Evolutionary conservation across 768 basidiomycete genomes (phyloP).

Genomic region (Rubroboletus pulcherrimus): DNA sequence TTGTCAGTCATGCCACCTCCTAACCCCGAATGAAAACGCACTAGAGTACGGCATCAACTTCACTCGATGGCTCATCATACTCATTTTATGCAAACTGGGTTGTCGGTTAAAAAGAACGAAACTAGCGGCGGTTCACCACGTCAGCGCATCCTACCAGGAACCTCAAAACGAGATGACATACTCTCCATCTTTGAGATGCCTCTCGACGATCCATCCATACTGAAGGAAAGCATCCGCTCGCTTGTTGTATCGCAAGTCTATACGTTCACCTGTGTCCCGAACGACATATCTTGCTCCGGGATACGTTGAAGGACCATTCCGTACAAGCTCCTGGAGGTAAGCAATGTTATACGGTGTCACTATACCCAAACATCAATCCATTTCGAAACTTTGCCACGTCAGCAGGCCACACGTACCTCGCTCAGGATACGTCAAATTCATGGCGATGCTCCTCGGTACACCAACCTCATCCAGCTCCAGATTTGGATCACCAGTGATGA

Average conservation of each 20-base stretch:
- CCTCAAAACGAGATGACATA: constrained; percentile 42
- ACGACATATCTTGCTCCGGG: constrained; percentile 97
- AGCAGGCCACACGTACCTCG: constrained; percentile 55
- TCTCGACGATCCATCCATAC: constrained; percentile 98
- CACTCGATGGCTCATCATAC: constrained; percentile 99
- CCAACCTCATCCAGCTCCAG: constrained; percentile 95
- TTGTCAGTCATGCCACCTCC: constrained; percentile 18
- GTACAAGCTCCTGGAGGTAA: constrained; percentile 90
- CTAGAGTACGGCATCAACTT: constrained; percentile 98
- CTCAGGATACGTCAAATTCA: constrained; percentile 97
- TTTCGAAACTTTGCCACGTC: neutral
- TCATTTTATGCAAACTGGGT: constrained; percentile 98
- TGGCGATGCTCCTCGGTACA: constrained; percentile 91
- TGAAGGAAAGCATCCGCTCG: constrained; percentile 92
- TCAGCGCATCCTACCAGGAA: neutral
- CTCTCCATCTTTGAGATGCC: constrained; percentile 98
- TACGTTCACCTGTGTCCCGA: constrained; percentile 94
- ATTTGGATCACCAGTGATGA: constrained; percentile 99
- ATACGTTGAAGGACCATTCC: constrained; percentile 91
- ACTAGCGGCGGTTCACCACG: constrained; percentile 5
- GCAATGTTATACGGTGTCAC: constrained; percentile 97
- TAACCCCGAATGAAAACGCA: constrained; percentile 40
- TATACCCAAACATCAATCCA: constrained; percentile 30
- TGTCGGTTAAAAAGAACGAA: constrained; percentile 88
- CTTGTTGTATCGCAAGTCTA: constrained; percentile 96